Evolutionary conservation across 768 basidiomycete species (phyloP).

Genomic region (Hortiboletus campestris): DNA sequence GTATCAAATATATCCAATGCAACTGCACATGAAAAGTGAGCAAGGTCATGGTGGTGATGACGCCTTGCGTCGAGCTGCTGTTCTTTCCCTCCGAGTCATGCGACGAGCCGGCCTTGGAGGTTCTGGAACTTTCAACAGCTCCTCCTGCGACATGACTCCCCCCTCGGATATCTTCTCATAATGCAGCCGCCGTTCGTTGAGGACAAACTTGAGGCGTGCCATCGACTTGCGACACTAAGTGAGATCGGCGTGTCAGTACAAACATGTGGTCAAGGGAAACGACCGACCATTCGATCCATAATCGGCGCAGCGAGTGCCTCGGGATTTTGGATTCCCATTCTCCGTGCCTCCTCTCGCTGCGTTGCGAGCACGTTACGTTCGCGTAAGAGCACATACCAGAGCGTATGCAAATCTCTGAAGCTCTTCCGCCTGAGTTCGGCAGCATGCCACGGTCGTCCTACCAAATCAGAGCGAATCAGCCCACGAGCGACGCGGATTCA

Average conservation of each 20-base stretch:
- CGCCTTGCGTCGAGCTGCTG: conserved; percentile 14
- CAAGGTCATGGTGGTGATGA: conserved; percentile 4
- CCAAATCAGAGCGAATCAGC: conserved; percentile 7
- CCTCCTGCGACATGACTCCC: conserved; percentile 20
- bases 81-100: conserved; percentile 23
- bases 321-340: conserved; percentile 47
- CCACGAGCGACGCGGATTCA: neutral
- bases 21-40: neutral
- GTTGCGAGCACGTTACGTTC: conserved; percentile 91
- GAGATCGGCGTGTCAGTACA: conserved; percentile 4
- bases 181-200: conserved; percentile 87
- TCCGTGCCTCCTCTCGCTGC: conserved; percentile 74
- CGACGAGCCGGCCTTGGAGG: conserved; percentile 10
- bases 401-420: conserved; percentile 88
- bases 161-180: conserved; percentile 46
- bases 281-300: conserved; percentile 46
- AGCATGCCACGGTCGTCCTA: conserved; percentile 87
- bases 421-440: conserved; percentile 86
- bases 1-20: conserved; percentile 13
- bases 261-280: neutral
- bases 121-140: conserved; percentile 14
- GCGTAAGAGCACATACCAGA: conserved; percentile 89
- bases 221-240: conserved; percentile 86
- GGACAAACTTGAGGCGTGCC: conserved; percentile 92
- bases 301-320: conserved; percentile 28